Evolutionary conservation across 345 rosid genomes (phyloP).

Genomic region (Chamaenerion angustifolium): DNA sequence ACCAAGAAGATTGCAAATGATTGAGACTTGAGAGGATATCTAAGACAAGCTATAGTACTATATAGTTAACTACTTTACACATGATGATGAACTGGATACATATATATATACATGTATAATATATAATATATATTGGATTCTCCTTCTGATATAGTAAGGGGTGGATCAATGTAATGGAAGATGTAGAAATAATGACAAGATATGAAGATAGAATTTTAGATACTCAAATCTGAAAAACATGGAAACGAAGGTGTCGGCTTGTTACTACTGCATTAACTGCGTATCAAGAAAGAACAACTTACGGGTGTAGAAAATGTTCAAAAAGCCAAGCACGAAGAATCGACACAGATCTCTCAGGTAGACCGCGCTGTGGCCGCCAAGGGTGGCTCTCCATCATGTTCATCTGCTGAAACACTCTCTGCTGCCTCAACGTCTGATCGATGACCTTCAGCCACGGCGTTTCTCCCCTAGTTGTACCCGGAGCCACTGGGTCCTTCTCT

Average conservation of each 20-base stretch:
- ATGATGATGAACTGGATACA: no score
- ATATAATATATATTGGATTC: no score
- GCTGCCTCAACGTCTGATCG: slow-evolving; percentile 78
- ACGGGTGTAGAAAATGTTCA: slow-evolving; percentile 99
- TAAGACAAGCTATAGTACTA: slow-evolving; percentile 28
- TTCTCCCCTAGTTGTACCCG: slow-evolving; percentile 65
- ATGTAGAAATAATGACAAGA: no score
- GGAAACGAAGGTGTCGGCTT: background rate
- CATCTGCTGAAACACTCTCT: slow-evolving; percentile 90
- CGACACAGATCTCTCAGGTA: slow-evolving; percentile 91
- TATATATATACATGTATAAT: no score
- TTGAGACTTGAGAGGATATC: slow-evolving; percentile 6
- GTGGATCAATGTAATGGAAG: no score
- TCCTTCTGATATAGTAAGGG: no score
- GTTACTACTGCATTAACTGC: background rate
- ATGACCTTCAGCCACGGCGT: slow-evolving; percentile 71
- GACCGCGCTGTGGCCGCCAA: slow-evolving; percentile 96
- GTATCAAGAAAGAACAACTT: slow-evolving; percentile 13
- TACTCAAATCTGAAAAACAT: no score
- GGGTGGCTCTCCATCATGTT: slow-evolving; percentile 86
- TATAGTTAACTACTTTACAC: no score
- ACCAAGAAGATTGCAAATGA: no score
- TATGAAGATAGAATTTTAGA: no score
- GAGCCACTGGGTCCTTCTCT: slow-evolving; percentile 68
- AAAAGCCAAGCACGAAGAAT: slow-evolving; percentile 96